Evolutionary conservation across 106 monocot genomes (phyloP), one percentile per base, ranked within the genome.

Genomic region (Cymbidium sinense): DNA sequence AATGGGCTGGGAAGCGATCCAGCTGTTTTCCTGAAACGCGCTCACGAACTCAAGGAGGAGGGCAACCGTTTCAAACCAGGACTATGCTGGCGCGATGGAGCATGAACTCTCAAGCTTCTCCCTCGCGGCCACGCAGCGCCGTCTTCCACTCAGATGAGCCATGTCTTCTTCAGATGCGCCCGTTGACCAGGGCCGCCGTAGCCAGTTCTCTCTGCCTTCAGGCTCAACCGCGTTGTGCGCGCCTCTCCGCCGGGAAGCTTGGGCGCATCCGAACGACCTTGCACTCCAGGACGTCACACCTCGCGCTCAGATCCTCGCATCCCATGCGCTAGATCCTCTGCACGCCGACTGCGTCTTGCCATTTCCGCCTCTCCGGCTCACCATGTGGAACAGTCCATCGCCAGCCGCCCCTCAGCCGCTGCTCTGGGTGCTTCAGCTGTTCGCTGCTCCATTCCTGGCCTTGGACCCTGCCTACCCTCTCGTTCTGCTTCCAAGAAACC

Each of bases 131-230:
- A 99, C 78, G 87, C 92, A 15, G 94, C 72, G 98, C 98, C 70
- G 88, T 94, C 27, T 92, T 99, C 88, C 90, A 99, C 87, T 88
- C 88, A 81, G 94, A 99, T 92, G 98, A 36, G 98, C 98, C 98
- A 29, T 99, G 98, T 85, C 84, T 99, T 75, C 81, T 99, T 76
- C 92, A 87, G 80, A 80, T 92, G 77, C 88, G 90, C 8, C 98
- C 98, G 55, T 94, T 34, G 88, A 99, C 83, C 83, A 99, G 88
- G 23, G 88, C 92, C 69, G 98, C 92, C 20, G 94, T 85, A 35
- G 79, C 88, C 50, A 99, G 92, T 99, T 94, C 85, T 89, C 98
- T 13, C 67, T 94, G 94, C 21, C 94, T 99, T 54, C 88, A 88
- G 76, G 84, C 90, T 12, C 90, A 99, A 86, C 98, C 98, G 6